Evolutionary conservation across 1,139 yeast species (phyloP), one percentile per base, ranked within the genome.

Genomic region (Groenewaldozyma sp.): DNA sequence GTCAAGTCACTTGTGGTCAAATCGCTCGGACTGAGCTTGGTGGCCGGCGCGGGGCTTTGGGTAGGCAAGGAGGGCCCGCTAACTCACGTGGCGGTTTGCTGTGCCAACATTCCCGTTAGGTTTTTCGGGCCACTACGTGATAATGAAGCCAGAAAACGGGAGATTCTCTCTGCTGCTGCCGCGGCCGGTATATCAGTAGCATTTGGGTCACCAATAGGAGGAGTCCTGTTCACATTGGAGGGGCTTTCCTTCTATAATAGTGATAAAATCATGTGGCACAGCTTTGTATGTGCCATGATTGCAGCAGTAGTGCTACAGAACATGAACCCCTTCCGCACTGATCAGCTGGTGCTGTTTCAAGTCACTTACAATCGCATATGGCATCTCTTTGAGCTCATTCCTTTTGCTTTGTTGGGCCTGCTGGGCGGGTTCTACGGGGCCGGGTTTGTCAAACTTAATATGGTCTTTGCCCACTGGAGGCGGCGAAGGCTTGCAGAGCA

Each of bases 121-220:
- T 47, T 57, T 3, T 59, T 70, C 51, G 57, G 67, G 2, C 43
- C 43, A 2, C 36, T 58, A 24, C 47, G 52, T 16, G 41, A 53
- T 3, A 53, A 62, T 35, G 63, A 58, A 34, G 61, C 63, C 7
- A n/a, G 45, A 21, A 28, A 51, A 44, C 64, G 73, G n/a, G 91
- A 80, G 52, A 64, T 76, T 42, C 63, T 86, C 31, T 74, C 83
- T 27, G 94, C 97, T 0, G 93, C 95, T 1, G 76, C 93, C 1
- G 94, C 95, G 0, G 86, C 94, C 0, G 97, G 96, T 6, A 88
- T 88, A 11, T 83, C 95, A 0, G 88, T 84, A 2, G 96, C 96
- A 0, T 88, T 88, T 62, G 87, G 87, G 41, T 82, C 96, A 0
- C 97, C 97, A 1, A 83, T 88, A 43, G 96, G 96, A 13, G 97